Evolutionary conservation across 2,329 filamentous ascomycete species (phyloP).

Genomic region (Colletotrichum paranaense): DNA sequence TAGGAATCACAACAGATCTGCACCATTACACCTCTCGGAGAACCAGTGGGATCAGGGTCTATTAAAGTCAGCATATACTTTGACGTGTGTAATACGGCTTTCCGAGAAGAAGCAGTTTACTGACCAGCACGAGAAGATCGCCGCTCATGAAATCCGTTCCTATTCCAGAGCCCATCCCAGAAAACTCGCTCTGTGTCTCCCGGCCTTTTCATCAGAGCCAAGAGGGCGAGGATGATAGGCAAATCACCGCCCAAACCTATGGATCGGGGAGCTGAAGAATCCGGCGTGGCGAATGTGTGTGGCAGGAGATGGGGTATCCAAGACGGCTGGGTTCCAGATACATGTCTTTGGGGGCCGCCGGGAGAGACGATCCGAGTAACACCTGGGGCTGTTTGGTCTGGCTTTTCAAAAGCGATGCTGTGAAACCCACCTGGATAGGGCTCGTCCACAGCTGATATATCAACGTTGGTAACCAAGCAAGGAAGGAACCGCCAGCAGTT

Average conservation of each 20-base stretch:
- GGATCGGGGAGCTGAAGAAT: constrained; percentile 36
- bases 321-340: constrained; percentile 44
- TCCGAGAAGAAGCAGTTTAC: not conserved
- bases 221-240: constrained; percentile 51
- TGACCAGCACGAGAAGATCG: constrained; percentile 8
- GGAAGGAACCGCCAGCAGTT: constrained; percentile 36
- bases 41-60: constrained; percentile 42
- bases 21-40: constrained; percentile 48
- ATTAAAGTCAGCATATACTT: not conserved
- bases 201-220: constrained; percentile 43
- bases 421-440: constrained; percentile 37
- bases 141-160: not conserved
- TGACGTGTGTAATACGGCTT: no score
- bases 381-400: not conserved
- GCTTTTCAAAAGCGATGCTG: constrained; percentile 44
- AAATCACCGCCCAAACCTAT: constrained; percentile 51
- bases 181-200: constrained; percentile 21
- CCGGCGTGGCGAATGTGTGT: constrained; percentile 41
- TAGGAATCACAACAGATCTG: constrained; percentile 46
- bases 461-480: not conserved
- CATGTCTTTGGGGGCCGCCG: constrained; percentile 37
- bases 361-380: constrained; percentile 44
- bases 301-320: constrained; percentile 54
- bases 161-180: constrained; percentile 27
- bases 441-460: constrained; percentile 15